phyloP scores from a whole-genome alignment of 106 monocot genomes.

The Dendrobium chrysotoxum region DNA sequence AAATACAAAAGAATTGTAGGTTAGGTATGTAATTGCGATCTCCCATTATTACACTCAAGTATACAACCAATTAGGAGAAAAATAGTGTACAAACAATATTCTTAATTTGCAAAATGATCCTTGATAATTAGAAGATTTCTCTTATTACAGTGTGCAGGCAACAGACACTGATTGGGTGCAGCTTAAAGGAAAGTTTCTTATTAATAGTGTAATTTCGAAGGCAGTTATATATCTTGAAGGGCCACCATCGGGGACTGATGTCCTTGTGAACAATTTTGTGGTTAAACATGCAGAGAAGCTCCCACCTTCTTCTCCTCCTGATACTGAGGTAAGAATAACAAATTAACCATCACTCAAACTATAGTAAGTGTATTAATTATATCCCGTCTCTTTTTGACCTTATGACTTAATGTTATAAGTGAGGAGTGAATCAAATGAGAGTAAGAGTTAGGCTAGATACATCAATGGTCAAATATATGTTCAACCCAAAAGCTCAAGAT shows the following conservation, averaged over 20 bases:
- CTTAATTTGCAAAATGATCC: too few relatives aligned
- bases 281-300: constrained; percentile 68
- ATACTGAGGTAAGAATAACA: constrained; percentile 25
- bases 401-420: too few relatives aligned
- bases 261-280: constrained; percentile 60
- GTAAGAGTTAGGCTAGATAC: too few relatives aligned
- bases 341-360: background rate
- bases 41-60: too few relatives aligned
- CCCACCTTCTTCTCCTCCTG: constrained; percentile 50
- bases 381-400: background rate
- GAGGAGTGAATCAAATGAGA: too few relatives aligned
- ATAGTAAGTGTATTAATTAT: background rate
- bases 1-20: too few relatives aligned
- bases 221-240: constrained; percentile 75
- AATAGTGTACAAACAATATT: too few relatives aligned
- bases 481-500: too few relatives aligned
- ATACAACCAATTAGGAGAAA: too few relatives aligned
- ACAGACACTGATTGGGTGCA: constrained; percentile 78
- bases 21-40: too few relatives aligned
- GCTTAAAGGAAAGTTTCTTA: constrained; percentile 77
- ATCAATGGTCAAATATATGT: too few relatives aligned
- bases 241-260: constrained; percentile 64
- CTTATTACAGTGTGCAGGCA: constrained; percentile 37
- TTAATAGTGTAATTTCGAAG: constrained; percentile 55
- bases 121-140: too few relatives aligned